Conservation (phyloP, 257 asterid species). For the Voacanga thouarsii region DNA sequence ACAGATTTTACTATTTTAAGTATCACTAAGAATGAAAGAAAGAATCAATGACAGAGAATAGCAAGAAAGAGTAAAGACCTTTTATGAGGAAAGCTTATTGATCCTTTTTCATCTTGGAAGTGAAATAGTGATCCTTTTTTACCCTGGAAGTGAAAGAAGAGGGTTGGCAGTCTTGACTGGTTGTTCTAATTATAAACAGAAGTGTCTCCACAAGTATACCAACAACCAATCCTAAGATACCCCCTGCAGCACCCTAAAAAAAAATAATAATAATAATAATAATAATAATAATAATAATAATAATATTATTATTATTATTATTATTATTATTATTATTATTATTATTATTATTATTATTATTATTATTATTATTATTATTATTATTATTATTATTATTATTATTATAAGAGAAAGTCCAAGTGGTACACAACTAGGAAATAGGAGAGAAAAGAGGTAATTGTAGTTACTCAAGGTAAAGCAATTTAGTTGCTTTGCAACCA, state of each 20-base stretch:
- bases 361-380: too few relatives aligned
- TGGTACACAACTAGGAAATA: not conserved
- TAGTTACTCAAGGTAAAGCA: not conserved
- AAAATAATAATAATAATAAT: not conserved
- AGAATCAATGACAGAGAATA: not conserved
- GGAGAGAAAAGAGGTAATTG: not conserved
- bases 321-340: too few relatives aligned
- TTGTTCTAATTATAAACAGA: conserved; percentile 62
- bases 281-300: too few relatives aligned
- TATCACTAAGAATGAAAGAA: not conserved
- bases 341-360: too few relatives aligned
- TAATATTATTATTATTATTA: too few relatives aligned
- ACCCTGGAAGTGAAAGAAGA: conserved; percentile 24
- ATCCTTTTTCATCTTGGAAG: conserved; percentile 26
- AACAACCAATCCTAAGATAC: conserved; percentile 83
- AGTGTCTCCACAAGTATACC: conserved; percentile 91
- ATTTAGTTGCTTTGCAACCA: not conserved
- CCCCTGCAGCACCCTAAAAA: conserved; percentile 89
- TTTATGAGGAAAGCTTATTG: conserved; percentile 25
- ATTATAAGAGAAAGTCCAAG: conserved; percentile 4
- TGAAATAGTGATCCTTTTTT: conserved; percentile 27
- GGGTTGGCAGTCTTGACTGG: conserved; percentile 36
- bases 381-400: too few relatives aligned
- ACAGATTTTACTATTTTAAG: not conserved
- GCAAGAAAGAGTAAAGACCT: conserved; percentile 3